phyloP scores from a whole-genome alignment of 2,329 filamentous ascomycete species.

The Zasmidium citrigriseum region DNA sequence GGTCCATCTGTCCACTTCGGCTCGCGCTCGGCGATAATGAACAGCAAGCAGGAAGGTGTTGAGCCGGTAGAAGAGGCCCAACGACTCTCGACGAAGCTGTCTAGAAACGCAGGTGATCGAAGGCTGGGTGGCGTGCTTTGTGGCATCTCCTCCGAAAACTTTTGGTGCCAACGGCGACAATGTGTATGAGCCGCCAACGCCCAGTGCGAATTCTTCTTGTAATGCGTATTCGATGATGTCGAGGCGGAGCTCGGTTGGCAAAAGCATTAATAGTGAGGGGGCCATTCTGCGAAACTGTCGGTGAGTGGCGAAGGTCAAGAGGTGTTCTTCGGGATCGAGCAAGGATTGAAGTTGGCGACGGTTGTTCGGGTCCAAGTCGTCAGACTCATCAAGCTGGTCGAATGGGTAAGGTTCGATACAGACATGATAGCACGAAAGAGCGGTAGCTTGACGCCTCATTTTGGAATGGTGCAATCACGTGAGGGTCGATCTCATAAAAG shows the following conservation, averaged over 20 bases:
- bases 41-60: conserved; percentile 16
- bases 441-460: background rate
- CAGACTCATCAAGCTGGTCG: no score
- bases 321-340: background rate
- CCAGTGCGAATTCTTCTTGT: conserved; percentile 1
- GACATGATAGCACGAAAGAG: background rate
- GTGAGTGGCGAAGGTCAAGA: background rate
- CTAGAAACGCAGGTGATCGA: conserved; percentile 13
- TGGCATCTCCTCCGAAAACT: conserved; percentile 7
- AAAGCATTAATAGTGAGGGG: background rate
- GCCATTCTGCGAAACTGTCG: background rate
- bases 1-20: conserved; percentile 13
- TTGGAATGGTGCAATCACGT: background rate
- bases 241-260: conserved; percentile 4
- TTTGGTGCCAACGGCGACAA: conserved; percentile 4
- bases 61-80: conserved; percentile 16
- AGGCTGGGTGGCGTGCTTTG: conserved; percentile 6
- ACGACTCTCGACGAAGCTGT: conserved; percentile 12
- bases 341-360: background rate
- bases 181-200: conserved; percentile 13
- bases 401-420: background rate
- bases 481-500: no score
- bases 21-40: conserved; percentile 13
- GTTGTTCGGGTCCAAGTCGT: background rate
- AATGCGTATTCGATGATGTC: conserved; percentile 4